A percentile compares a stretch with the other conserved stretches of the same genome.
Conservation (phyloP, 2,329 filamentous ascomycete genomes). For the Cryoendolithus antarcticus region DNA sequence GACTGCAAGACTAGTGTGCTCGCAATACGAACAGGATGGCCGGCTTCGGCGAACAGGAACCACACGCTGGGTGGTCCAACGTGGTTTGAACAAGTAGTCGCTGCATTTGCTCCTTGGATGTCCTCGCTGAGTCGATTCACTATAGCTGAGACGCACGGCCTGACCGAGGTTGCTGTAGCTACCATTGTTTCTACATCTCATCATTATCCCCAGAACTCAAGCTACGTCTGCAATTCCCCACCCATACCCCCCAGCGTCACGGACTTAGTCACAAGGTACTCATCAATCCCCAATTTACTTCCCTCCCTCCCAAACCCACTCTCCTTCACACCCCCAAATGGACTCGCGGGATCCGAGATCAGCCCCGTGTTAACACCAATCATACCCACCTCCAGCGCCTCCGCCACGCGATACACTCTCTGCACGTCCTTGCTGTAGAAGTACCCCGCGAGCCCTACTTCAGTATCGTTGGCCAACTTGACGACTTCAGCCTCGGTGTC, state of each 20-base stretch:
- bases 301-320: slow-evolving; percentile 41
- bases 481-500: slow-evolving; percentile 82
- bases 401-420: slow-evolving; percentile 47
- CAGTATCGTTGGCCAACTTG: slow-evolving; percentile 62
- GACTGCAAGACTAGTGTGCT: no score
- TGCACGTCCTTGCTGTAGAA: slow-evolving; percentile 63
- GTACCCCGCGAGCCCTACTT: slow-evolving; percentile 86
- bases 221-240: slow-evolving; percentile 36
- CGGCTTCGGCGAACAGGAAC: no score
- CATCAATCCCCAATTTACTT: slow-evolving; percentile 37
- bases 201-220: no score
- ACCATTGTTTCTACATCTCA: no score
- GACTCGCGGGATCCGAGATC: slow-evolving; percentile 35
- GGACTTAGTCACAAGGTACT: slow-evolving; percentile 36
- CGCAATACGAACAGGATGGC: no score
- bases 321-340: slow-evolving; percentile 38
- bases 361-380: slow-evolving; percentile 32
- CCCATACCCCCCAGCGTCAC: slow-evolving; percentile 49
- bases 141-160: no score
- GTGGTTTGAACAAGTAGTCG: no score
- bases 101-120: no score
- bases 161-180: no score
- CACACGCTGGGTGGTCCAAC: no score
- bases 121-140: no score
- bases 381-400: slow-evolving; percentile 48